phyloP scores from a whole-genome alignment of 2,329 filamentous ascomycete genomes.

The Colletotrichum phormii region DNA sequence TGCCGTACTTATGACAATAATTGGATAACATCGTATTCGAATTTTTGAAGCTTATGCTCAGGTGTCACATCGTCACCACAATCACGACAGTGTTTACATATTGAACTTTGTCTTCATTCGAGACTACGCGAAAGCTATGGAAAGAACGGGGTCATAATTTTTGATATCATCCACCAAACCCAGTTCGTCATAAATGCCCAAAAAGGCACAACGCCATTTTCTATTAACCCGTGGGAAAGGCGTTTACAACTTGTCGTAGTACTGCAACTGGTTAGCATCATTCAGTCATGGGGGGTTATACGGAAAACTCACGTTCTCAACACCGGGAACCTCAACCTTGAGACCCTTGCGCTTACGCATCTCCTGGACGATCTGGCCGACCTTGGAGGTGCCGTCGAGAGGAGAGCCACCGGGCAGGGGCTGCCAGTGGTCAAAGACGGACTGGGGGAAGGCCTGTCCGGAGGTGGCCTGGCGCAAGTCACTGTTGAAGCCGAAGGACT shows the following conservation, averaged over 20 bases:
- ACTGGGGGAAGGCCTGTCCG: slow-evolving; percentile 99
- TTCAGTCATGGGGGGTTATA: neutral
- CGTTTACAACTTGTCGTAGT: slow-evolving; percentile 98
- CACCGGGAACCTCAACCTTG: slow-evolving; percentile 93
- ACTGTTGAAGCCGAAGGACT: slow-evolving; percentile 99
- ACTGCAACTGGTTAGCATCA: slow-evolving; percentile 63
- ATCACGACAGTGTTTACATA: neutral
- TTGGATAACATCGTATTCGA: too few species aligned
- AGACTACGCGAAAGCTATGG: slow-evolving; percentile 38
- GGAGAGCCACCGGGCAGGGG: slow-evolving; percentile 93
- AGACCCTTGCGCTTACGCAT: slow-evolving; percentile 99
- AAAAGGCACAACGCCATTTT: slow-evolving; percentile 57
- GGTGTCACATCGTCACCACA: neutral
- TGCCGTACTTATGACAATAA: too few species aligned
- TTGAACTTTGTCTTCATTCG: slow-evolving; percentile 37
- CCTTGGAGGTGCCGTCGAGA: slow-evolving; percentile 84
- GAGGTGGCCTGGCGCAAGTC: slow-evolving; percentile 94
- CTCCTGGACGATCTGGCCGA: slow-evolving; percentile 83
- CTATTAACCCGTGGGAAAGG: slow-evolving; percentile 57
- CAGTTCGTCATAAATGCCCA: slow-evolving; percentile 56
- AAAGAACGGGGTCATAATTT: slow-evolving; percentile 40
- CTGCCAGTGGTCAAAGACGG: slow-evolving; percentile 99
- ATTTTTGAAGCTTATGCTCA: neutral
- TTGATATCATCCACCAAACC: slow-evolving; percentile 47
- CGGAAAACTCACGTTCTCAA: slow-evolving; percentile 86